Conservation (phyloP, 1,284 basidiomycete genomes). For the Papiliotrema fonsecae region DNA sequence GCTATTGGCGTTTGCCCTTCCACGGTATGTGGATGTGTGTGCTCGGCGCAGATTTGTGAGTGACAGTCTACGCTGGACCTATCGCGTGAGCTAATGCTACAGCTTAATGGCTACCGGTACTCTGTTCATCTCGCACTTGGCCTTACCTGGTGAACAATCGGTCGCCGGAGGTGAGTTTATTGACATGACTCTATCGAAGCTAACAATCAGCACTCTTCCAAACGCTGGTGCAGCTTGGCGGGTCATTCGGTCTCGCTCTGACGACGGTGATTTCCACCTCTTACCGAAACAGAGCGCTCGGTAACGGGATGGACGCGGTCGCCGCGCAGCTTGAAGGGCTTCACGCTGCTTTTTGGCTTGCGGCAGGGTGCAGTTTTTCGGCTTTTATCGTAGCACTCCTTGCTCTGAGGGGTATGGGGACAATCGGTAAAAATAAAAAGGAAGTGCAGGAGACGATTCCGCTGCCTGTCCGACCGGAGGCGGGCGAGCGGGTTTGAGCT, state of each 20-base stretch:
- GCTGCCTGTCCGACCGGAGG: too few species aligned
- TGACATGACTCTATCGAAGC: too few species aligned
- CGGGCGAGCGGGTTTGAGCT: too few species aligned
- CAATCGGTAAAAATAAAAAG: conserved; percentile 20
- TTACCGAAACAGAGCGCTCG: conserved; percentile 17
- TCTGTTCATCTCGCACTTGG: conserved; percentile 69
- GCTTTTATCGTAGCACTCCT: conserved; percentile 31
- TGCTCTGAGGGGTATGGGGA: conserved; percentile 34
- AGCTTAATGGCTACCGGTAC: conserved; percentile 66
- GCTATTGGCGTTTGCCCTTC: conserved; percentile 78
- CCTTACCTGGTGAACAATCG: conserved; percentile 67
- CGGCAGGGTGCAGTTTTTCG: conserved; percentile 28
- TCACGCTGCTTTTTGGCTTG: conserved; percentile 43
- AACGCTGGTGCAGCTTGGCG: conserved; percentile 57
- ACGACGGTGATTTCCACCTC: conserved; percentile 62
- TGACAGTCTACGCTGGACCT: not conserved
- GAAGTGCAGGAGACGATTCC: too few species aligned
- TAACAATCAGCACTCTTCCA: conserved; percentile 54
- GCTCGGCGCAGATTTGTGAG: conserved; percentile 67
- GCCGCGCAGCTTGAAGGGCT: conserved; percentile 26
- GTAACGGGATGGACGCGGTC: conserved; percentile 9
- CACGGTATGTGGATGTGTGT: conserved; percentile 67
- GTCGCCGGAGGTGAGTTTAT: conserved; percentile 63
- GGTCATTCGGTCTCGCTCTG: conserved; percentile 67
- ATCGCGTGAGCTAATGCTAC: not conserved